Evolutionary conservation across 306 rosid species (phyloP).

Genomic region (Benincasa hispida): DNA sequence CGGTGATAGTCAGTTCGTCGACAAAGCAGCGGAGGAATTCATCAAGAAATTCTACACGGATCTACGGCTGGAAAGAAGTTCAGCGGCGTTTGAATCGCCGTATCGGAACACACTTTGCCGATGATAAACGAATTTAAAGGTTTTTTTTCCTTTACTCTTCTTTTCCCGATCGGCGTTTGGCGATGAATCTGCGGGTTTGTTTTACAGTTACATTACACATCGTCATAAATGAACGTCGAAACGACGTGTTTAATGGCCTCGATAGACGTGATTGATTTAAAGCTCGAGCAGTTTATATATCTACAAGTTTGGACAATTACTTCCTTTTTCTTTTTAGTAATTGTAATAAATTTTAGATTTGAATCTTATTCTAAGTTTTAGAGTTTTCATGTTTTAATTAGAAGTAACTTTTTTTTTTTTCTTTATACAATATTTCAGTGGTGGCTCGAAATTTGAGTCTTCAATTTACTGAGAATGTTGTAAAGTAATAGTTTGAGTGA

Average conservation of each 20-base stretch:
- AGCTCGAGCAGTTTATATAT: neutral
- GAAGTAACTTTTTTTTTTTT: neutral
- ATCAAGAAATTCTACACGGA: constrained; percentile 59
- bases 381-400: neutral
- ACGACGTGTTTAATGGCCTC: neutral
- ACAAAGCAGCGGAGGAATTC: constrained; percentile 66
- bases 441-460: neutral
- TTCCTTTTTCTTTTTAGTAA: neutral
- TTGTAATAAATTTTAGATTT: neutral
- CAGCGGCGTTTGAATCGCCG: constrained; percentile 45
- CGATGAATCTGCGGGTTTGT: neutral
- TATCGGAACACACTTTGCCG: constrained; percentile 2
- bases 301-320: neutral
- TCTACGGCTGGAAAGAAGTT: constrained; percentile 35
- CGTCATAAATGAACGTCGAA: neutral
- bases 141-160: no score
- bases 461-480: neutral
- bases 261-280: neutral
- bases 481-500: neutral
- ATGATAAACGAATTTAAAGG: neutral
- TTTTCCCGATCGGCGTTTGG: neutral
- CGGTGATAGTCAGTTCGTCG: constrained; percentile 30
- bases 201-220: neutral
- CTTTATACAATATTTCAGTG: neutral
- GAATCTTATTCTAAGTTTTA: no score